Conservation (phyloP, 1,284 basidiomycete species). For the Termitomyces sp. region DNA sequence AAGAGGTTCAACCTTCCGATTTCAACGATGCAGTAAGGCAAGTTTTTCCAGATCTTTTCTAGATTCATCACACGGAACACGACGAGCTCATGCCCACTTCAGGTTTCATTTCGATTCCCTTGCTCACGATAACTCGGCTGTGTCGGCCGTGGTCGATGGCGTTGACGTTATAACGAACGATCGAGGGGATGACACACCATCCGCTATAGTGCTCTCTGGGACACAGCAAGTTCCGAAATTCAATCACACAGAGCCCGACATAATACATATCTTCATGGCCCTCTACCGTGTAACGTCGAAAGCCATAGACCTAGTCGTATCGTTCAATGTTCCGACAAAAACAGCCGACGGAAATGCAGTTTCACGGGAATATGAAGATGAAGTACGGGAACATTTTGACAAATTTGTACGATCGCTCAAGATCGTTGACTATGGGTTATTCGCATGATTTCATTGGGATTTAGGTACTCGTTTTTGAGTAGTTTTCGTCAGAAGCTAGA, state of each 20-base stretch:
- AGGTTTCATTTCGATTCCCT: constrained; percentile 90
- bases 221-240: constrained; percentile 75
- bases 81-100: constrained; percentile 9
- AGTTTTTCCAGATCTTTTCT: constrained; percentile 3
- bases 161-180: constrained; percentile 40
- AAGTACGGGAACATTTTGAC: constrained; percentile 51
- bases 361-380: constrained; percentile 31
- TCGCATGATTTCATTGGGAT: constrained; percentile 42
- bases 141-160: constrained; percentile 41
- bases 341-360: constrained; percentile 42
- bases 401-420: constrained; percentile 54
- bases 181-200: constrained; percentile 47
- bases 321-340: constrained; percentile 69
- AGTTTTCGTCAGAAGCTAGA: neutral
- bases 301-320: constrained; percentile 73
- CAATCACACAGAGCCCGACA: constrained; percentile 55
- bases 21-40: constrained; percentile 67
- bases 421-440: constrained; percentile 73
- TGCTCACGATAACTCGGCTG: constrained; percentile 88
- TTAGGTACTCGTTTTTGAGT: neutral
- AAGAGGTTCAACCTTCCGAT: constrained; percentile 61
- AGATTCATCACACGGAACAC: constrained; percentile 13
- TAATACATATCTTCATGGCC: constrained; percentile 73
- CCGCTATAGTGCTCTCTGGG: constrained; percentile 62
- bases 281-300: constrained; percentile 74